Base-by-base conservation (phyloP, 352 stramenopile species). In the Pythium biforme region DNA sequence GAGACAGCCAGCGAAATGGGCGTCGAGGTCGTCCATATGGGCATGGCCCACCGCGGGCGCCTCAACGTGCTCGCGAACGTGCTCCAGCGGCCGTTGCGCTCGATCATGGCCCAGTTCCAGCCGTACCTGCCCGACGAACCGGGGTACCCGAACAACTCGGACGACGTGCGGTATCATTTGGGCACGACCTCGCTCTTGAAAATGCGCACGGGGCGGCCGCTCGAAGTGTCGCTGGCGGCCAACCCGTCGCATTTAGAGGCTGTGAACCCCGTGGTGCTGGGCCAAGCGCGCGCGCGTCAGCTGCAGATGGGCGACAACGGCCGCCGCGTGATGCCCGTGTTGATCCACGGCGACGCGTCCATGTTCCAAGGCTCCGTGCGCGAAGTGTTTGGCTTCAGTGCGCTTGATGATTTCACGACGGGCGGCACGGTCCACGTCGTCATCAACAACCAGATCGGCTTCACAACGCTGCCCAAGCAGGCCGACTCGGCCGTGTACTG, bases 191-290 rank as follows among this genome's bases (percentile, higher is more conserved):
- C 81, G 15, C 52, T 81, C 22, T 71, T 92, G 45, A 72, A 83
- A 56, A 90, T 87, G 80, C 78, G 69, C 39, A 90, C 76, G 22
- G 85, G 81, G 6, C 81, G 80, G 9, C 46, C 63, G 8, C 61
- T 95, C 41, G 80, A 94, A 64, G 81, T 95, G 9, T 88, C 85
- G 39, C 83, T 99, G 47, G 87, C 98, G 11, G 95, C 97, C 12
- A 99, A 99, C 73, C 97, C 98, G 25, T 99, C 94, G n/a, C 97
- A 99, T 73, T 77, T 99, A 17, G 98, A 99, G 76, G 97, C 97
- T 37, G 97, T 99, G 25, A 97, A 99, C 74, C 88, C 97, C 0
- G 91, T 99, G 15, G 97, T 99, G 3, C 69, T 97, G 40, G 98
- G 98, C 20, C 98, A 99, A 72, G 76, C 89, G 1, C 84, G 97